phyloP scores from a whole-genome alignment of 106 monocot genomes.

The Acorus calamus region DNA sequence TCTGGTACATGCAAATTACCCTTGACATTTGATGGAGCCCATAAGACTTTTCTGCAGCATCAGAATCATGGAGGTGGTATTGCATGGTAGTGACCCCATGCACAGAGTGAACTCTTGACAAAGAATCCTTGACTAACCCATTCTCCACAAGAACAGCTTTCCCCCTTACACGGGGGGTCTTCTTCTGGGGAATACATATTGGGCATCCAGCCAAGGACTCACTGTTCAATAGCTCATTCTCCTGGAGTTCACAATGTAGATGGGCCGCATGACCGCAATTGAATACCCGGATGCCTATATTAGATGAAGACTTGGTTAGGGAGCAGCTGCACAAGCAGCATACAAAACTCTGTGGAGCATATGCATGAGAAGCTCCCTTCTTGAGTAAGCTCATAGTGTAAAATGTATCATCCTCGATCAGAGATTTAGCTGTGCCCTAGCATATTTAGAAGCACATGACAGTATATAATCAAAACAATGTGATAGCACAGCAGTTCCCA shows the following conservation, averaged over 20 bases:
- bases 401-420: slow-evolving; percentile 94
- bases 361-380: slow-evolving; percentile 85
- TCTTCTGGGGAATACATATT: slow-evolving; percentile 64
- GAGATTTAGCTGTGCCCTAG: slow-evolving; percentile 83
- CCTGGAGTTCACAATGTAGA: slow-evolving; percentile 79
- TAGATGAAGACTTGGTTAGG: slow-evolving; percentile 51
- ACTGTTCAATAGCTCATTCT: slow-evolving; percentile 22
- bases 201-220: slow-evolving; percentile 38
- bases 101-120: slow-evolving; percentile 9
- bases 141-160: slow-evolving; percentile 40
- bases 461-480: no score
- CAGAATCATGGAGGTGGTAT: slow-evolving; percentile 45
- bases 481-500: neutral
- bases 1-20: slow-evolving; percentile 18
- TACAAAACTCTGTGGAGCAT: slow-evolving; percentile 43
- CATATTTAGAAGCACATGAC: neutral
- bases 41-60: slow-evolving; percentile 49
- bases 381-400: slow-evolving; percentile 76
- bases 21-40: slow-evolving; percentile 57
- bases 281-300: slow-evolving; percentile 53
- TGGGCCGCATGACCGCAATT: slow-evolving; percentile 90
- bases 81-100: slow-evolving; percentile 23
- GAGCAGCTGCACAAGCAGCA: slow-evolving; percentile 77
- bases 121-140: slow-evolving; percentile 29
- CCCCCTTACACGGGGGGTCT: slow-evolving; percentile 16